A percentile compares a stretch with the other conserved stretches of the same genome.
Conservation (phyloP, 2,329 filamentous ascomycete species). For the Aaosphaeria arxii region DNA sequence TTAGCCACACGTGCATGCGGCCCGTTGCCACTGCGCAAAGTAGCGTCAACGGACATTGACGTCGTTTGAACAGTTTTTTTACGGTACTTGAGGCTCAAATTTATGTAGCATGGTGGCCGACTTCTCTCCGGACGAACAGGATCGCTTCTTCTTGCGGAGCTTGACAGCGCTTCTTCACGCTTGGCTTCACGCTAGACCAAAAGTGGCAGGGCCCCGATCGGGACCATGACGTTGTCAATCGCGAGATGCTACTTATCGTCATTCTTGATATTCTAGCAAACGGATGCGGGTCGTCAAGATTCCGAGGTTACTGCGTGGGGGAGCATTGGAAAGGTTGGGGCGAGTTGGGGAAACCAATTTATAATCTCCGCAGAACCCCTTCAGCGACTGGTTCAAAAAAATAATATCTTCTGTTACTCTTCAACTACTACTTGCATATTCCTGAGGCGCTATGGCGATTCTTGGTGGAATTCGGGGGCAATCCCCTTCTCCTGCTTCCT, state of each 20-base stretch:
- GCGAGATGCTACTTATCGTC: neutral
- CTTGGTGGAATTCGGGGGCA: constrained; percentile 12
- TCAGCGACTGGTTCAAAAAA: neutral
- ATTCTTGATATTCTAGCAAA: neutral
- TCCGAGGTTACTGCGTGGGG: neutral
- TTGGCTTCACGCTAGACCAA: neutral
- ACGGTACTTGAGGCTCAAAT: no score
- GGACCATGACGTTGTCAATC: neutral
- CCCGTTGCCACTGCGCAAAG: no score
- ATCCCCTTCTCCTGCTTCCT: constrained; percentile 17
- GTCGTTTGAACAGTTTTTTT: no score
- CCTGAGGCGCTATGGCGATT: constrained; percentile 16
- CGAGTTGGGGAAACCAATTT: neutral
- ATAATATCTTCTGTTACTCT: neutral
- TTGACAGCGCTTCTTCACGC: neutral
- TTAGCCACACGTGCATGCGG: no score
- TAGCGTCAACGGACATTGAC: no score
- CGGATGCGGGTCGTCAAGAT: neutral
- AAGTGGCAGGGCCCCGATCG: no score
- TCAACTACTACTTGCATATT: neutral
- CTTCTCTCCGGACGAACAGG: neutral
- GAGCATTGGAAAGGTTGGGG: neutral
- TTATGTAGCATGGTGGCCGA: neutral
- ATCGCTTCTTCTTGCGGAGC: neutral
- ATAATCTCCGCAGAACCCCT: neutral